Conservation (phyloP, 176 grass and related monocot genomes). For the Tillandsia fasciculata region DNA sequence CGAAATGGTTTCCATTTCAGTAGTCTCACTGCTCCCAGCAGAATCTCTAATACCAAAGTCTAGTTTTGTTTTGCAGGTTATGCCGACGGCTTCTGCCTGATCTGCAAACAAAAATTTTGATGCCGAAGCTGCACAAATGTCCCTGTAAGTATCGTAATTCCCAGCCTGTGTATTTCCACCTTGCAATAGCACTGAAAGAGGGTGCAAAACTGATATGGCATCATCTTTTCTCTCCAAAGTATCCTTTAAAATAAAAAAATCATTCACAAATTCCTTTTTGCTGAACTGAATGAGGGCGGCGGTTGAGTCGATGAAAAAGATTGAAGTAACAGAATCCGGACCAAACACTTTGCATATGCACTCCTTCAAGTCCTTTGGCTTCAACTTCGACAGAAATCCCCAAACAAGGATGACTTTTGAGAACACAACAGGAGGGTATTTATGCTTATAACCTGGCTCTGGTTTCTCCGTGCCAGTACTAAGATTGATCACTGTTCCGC, state of each 20-base stretch:
- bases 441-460: slow-evolving; percentile 46
- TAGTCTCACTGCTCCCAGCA: neutral
- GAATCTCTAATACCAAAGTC: slow-evolving; percentile 6
- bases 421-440: slow-evolving; percentile 37
- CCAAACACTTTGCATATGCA: slow-evolving; percentile 75
- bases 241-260: slow-evolving; percentile 76
- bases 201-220: slow-evolving; percentile 66
- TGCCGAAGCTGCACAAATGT: slow-evolving; percentile 50
- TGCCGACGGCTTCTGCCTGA: slow-evolving; percentile 59
- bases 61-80: slow-evolving; percentile 26
- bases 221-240: slow-evolving; percentile 38
- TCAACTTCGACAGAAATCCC: slow-evolving; percentile 61
- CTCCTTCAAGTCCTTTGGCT: slow-evolving; percentile 59
- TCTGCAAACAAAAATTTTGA: slow-evolving; percentile 71
- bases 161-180: slow-evolving; percentile 60
- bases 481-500: slow-evolving; percentile 73
- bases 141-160: slow-evolving; percentile 72
- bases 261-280: slow-evolving; percentile 48
- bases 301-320: slow-evolving; percentile 70
- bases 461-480: slow-evolving; percentile 59
- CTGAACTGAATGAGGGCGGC: slow-evolving; percentile 73
- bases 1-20: neutral
- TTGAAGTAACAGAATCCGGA: slow-evolving; percentile 30
- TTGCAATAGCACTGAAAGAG: slow-evolving; percentile 67
- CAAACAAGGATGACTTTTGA: slow-evolving; percentile 61